Evolutionary conservation across 75 land plant species (phyloP), one percentile per base, ranked within the genome.

Genomic region (Selaginella tamariscina): DNA sequence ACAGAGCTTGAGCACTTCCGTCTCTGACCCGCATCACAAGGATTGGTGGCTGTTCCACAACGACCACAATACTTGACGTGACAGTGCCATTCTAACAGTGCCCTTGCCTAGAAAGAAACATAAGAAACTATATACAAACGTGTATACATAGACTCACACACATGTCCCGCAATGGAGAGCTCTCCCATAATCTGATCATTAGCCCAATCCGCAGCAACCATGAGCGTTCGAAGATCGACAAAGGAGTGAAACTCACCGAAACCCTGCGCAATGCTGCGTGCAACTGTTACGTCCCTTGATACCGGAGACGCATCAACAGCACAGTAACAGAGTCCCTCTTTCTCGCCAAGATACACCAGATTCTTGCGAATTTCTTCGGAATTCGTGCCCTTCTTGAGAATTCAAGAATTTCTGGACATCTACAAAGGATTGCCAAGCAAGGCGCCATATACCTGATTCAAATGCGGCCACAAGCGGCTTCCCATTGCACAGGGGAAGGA

Each of bases 91-190:
- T 88, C 94, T 11, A 88, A 71, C 76, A 88, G 65, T 18, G 89
- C 97, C 67, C 81, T 82, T 2, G 85, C 97, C 97, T 92, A 77
- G n/a, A 23, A n/a, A 23, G 26, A 23, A 39, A 39, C 5, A 15
- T 5, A 39, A 39, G 49, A 39, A 39, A n/a, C n/a, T n/a, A n/a
- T n/a, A n/a, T n/a, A n/a, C 49, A 39, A 65, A 65, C 66, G 5
- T 27, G n/a, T 5, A 27, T 2, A 24, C 26, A 15, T 2, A 65
- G 57, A 32, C 57, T 59, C 56, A 73, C 82, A 31, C 56, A 92
- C 97, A 75, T 88, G 89, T 27, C 97, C 97, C 64, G 94, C 94
- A 69, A 92, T 81, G 20, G 97, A 85, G 70, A 92, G 79, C 28
- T 92, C 84, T 24, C 74, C 81, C 89, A 88, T 86, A 22, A 81